These are phyloP conservation scores for Diaporthe australafricana DNA, from an alignment of 2,329 filamentous ascomycete genomes.

Conservation along the genomic window DNA sequence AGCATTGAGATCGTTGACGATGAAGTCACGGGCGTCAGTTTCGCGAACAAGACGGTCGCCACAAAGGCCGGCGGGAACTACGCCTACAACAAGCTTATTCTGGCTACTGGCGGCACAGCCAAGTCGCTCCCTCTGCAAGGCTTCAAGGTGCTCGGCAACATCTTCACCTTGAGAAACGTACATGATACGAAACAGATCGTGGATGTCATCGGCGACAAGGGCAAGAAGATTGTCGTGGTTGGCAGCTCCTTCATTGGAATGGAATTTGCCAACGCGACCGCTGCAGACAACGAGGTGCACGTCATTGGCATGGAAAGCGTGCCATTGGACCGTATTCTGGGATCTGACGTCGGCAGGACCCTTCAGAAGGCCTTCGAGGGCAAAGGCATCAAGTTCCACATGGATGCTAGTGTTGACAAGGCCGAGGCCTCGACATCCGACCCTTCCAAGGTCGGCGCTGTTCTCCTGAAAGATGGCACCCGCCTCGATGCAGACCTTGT, in stretches of 20 bases:
- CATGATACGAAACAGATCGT: slow-evolving; percentile 83
- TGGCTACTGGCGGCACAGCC: slow-evolving; percentile 88
- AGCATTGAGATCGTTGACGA: slow-evolving; percentile 69
- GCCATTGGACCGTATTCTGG: slow-evolving; percentile 89
- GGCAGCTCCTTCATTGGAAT: slow-evolving; percentile 98
- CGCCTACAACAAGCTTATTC: slow-evolving; percentile 86
- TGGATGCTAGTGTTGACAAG: slow-evolving; percentile 84
- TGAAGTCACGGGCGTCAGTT: slow-evolving; percentile 81
- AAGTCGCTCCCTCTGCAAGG: slow-evolving; percentile 82
- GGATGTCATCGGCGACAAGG: slow-evolving; percentile 81
- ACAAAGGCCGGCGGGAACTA: slow-evolving; percentile 79
- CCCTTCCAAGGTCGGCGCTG: slow-evolving; percentile 79
- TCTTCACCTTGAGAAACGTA: slow-evolving; percentile 86
- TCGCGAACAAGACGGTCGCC: slow-evolving; percentile 76
- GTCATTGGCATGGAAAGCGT: slow-evolving; percentile 89
- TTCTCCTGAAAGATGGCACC: slow-evolving; percentile 88
- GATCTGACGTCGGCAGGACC: slow-evolving; percentile 81
- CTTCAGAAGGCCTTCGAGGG: slow-evolving; percentile 84
- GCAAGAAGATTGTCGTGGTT: slow-evolving; percentile 92
- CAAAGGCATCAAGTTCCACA: slow-evolving; percentile 88
- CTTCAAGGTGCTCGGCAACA: slow-evolving; percentile 86
- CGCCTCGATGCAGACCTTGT: slow-evolving; percentile 88
- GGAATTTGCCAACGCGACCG: slow-evolving; percentile 90
- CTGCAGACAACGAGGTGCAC: slow-evolving; percentile 84
- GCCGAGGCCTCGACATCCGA: slow-evolving; percentile 78